Evolutionary conservation across 306 rosid species (phyloP), one percentile per base, ranked within the genome.

Genomic region (Trichosanthes truncata): DNA sequence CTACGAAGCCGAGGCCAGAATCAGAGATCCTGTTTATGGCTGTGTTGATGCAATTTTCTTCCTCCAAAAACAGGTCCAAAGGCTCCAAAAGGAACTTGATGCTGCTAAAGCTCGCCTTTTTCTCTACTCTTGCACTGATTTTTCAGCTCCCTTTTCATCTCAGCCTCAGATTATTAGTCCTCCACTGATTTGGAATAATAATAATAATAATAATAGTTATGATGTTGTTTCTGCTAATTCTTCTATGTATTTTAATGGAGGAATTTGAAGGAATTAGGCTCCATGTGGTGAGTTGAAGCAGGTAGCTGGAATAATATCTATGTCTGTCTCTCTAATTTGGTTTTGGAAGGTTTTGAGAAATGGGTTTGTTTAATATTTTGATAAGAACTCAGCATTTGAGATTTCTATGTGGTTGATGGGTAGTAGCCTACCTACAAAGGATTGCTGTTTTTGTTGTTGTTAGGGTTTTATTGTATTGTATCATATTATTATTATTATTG

Each of bases 51-150:
- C 98, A 74, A 95, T 95, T 65, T 91, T 97, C 21, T 95, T 84
- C 85, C 97, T 95, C 20, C 97, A 92, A 78, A 86, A 92, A 84
- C 98, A 95, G 55, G 93, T 95, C 74, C 97, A 95, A 21, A 81
- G 91, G 81, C 97, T 95, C 59, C 98, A 95, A 41, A 95, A 95
- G 81, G 97, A 95, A 49, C 97, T 95, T 6, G 98, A 95, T 36
- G 86, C 89, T 0, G 97, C 97, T 1, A 95, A 95, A 76, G 83
- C 97, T 4, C 92, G 91, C 77, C 89, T 95, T 20, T 81, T 92
- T 26, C 97, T 94, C 43, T 92, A 53, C 46, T 91, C 97, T 17
- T 90, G 88, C 85, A 74, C 13, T 53, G 96, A 91, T 10, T 63
- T 91, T 45, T 84, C 89, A 3, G 18, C 76, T 18, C 43, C 56